Evolutionary conservation across 257 asterid genomes (phyloP), one percentile per base, ranked within the genome.

Genomic region (Coffea eugenioides): DNA sequence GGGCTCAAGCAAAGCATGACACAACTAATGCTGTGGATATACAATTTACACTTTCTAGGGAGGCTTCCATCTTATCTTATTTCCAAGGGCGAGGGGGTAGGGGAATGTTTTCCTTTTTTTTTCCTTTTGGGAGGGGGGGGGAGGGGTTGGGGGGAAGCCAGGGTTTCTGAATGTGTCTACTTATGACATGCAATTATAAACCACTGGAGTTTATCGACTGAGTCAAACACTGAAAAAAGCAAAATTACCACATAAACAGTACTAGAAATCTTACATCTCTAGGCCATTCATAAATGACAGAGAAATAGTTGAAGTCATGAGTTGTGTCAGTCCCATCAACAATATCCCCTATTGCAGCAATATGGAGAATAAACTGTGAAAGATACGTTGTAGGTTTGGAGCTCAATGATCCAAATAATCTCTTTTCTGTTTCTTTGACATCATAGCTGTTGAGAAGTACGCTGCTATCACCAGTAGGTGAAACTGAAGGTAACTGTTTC

Each of bases 281-380:
- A 80, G 99, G 98, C 98, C 95, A 93, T 91, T 95, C 99, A 80
- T 95, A 95, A 73, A 93, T 91, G 73, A 95, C 93, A 39, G 97
- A 95, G 84, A 95, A 95, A 84, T 95, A 95, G 93, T 93, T 95
- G 89, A 95, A 95, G 85, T 95, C 98, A 79, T 93, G 98, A 84
- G 99, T 95, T 34, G 99, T 92, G 88, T 95, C 99, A n/a, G 97
- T 89, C 90, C 99, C 99, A 80, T 95, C 99, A 80, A 95, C 99
- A 85, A 95, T 92, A 88, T 95, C 99, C 46, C 99, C 99, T 20
- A 95, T 90, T 51, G 98, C 98, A 88, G 98, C 99, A 85, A 93
- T 89, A 85, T 95, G 97, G 83, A 95, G 96, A 83, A 93, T 92
- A 87, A 95, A 95, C 86, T 92, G 97, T 76, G 99, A 95, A 81